phyloP scores from a whole-genome alignment of 805 yeast genomes.

The Debaryomyces castellii region DNA sequence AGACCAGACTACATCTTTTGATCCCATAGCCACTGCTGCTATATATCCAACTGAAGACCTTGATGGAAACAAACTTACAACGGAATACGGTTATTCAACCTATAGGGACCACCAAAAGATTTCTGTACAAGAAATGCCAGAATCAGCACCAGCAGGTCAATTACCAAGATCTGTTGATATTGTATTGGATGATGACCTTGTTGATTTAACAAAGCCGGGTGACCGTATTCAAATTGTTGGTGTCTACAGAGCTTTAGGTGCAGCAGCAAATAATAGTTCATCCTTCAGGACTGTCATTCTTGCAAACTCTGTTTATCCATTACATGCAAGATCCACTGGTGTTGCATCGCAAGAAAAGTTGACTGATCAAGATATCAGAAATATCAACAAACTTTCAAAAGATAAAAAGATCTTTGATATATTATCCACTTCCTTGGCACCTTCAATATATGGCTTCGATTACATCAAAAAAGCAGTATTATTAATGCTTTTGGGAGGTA shows the following conservation, averaged over 20 bases:
- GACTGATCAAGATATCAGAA: constrained; percentile 80
- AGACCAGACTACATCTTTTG: constrained; percentile 89
- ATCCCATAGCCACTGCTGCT: constrained; percentile 78
- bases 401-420: constrained; percentile 72
- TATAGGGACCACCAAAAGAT: constrained; percentile 93
- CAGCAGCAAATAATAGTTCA: constrained; percentile 55
- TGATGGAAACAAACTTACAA: constrained; percentile 82
- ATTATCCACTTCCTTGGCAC: constrained; percentile 85
- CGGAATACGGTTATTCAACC: constrained; percentile 91
- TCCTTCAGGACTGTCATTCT: constrained; percentile 80
- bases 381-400: constrained; percentile 76
- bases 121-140: constrained; percentile 96
- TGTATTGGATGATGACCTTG: constrained; percentile 91
- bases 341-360: constrained; percentile 69
- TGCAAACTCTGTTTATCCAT: constrained; percentile 85
- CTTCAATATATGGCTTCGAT: constrained; percentile 92
- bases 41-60: constrained; percentile 91
- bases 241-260: constrained; percentile 88
- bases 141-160: constrained; percentile 96
- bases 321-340: constrained; percentile 85
- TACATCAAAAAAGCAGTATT: constrained; percentile 88
- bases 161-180: constrained; percentile 91
- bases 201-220: constrained; percentile 91
- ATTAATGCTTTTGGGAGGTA: constrained; percentile 89
- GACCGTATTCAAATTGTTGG: constrained; percentile 94